A percentile compares a stretch with the other conserved stretches of the same genome.
These are phyloP conservation scores for Hypocreales sp. DNA, from an alignment of 2,329 filamentous ascomycete species.

Conservation along the genomic window DNA sequence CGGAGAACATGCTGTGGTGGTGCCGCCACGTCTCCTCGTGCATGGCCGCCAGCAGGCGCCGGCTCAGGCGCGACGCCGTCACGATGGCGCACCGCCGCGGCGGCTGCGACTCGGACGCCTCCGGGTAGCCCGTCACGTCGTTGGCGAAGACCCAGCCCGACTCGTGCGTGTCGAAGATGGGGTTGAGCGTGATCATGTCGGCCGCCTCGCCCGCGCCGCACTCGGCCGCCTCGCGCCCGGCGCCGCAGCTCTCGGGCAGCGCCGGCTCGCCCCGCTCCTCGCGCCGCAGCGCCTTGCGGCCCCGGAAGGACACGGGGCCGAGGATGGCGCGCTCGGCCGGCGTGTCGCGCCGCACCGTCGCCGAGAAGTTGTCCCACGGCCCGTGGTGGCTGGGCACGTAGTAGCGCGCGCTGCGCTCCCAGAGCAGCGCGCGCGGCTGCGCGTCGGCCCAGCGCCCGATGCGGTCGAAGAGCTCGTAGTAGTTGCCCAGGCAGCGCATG, in stretches of 20 bases:
- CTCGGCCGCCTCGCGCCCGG: conserved; percentile 29
- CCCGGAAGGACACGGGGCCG: conserved; percentile 45
- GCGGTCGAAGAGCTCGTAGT: conserved; percentile 59
- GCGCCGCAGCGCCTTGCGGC: conserved; percentile 27
- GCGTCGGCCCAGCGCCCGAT: conserved; percentile 49
- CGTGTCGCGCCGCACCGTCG: conserved; percentile 44
- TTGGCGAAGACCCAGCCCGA: conserved; percentile 60
- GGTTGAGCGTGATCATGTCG: conserved; percentile 64
- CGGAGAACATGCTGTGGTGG: conserved; percentile 59
- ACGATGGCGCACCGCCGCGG: conserved; percentile 58
- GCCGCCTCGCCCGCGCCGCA: conserved; percentile 60
- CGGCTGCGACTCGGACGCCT: conserved; percentile 22
- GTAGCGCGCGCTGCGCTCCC: conserved; percentile 65
- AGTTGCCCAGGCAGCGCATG: conserved; percentile 47
- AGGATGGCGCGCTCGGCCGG: conserved; percentile 44
- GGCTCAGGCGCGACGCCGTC: conserved; percentile 52
- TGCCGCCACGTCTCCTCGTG: conserved; percentile 55
- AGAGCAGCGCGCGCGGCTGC: conserved; percentile 57
- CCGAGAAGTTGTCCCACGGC: conserved; percentile 55
- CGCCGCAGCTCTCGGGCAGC: conserved; percentile 38
- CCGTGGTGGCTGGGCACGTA: conserved; percentile 60
- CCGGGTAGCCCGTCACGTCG: conserved; percentile 54
- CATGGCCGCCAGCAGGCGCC: conserved; percentile 53
- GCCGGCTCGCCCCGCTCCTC: conserved; percentile 36
- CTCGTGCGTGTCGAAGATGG: conserved; percentile 54